phyloP scores from a whole-genome alignment of 2,329 filamentous ascomycete species.

The Talaromyces marneffei region DNA sequence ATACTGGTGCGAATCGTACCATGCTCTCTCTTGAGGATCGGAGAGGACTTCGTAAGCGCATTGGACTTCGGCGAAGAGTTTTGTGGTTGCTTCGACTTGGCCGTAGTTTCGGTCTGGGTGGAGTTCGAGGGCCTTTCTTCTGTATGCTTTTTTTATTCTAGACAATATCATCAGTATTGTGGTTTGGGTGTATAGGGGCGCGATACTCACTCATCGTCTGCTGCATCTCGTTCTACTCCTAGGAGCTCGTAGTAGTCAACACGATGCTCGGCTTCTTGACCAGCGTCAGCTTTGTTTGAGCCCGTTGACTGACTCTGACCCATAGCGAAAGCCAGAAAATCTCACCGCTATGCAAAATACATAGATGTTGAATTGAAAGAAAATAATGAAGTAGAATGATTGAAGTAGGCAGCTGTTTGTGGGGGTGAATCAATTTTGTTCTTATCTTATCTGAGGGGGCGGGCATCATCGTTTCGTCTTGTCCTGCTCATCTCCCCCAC shows the following conservation, averaged over 20 bases:
- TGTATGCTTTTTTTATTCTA: slow-evolving; percentile 90
- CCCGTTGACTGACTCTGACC: slow-evolving; percentile 41
- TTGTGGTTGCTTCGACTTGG: slow-evolving; percentile 76
- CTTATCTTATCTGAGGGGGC: slow-evolving; percentile 11
- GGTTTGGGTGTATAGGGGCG: background rate
- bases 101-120: slow-evolving; percentile 92
- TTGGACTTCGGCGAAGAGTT: slow-evolving; percentile 84
- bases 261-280: slow-evolving; percentile 22
- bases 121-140: slow-evolving; percentile 81
- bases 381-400: background rate
- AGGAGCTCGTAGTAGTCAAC: slow-evolving; percentile 68
- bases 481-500: background rate
- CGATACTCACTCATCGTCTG: slow-evolving; percentile 68
- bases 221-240: slow-evolving; percentile 63
- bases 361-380: background rate
- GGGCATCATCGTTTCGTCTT: background rate
- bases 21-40: slow-evolving; percentile 88
- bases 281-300: slow-evolving; percentile 19
- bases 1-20: slow-evolving; percentile 94
- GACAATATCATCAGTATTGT: slow-evolving; percentile 5
- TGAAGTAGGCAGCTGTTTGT: slow-evolving; percentile 1
- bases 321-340: slow-evolving; percentile 27
- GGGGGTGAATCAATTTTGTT: background rate
- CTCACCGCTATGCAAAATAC: background rate
- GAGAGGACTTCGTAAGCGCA: slow-evolving; percentile 93